Percentiles rank a stretch among this genome's conserved stretches.
Conservation (phyloP, 163 green algal species). For the Chlamydomonas reinhardtii region DNA sequence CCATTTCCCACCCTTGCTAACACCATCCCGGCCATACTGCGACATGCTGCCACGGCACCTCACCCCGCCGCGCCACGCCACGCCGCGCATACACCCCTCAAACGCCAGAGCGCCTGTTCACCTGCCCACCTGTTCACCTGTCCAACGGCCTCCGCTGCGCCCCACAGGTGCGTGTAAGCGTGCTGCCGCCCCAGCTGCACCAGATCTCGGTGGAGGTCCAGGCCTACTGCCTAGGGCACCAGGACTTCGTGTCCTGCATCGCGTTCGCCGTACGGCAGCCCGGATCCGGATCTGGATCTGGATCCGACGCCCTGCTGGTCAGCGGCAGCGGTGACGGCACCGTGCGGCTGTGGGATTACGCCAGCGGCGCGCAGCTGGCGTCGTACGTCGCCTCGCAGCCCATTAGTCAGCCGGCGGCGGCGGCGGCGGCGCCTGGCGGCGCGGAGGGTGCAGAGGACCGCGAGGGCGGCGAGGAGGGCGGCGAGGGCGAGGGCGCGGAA, state of each 20-base stretch:
- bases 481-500: slow-evolving; percentile 12
- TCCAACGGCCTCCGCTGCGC: no score
- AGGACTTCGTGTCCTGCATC: slow-evolving; percentile 67
- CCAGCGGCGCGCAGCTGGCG: slow-evolving; percentile 61
- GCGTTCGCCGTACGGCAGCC: slow-evolving; percentile 41
- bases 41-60: no score
- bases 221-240: slow-evolving; percentile 82
- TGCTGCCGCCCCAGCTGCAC: slow-evolving; percentile 63
- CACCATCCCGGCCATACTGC: no score
- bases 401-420: neutral
- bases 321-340: slow-evolving; percentile 78
- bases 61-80: no score
- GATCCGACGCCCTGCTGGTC: slow-evolving; percentile 53
- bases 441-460: slow-evolving; percentile 9
- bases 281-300: neutral
- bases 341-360: slow-evolving; percentile 71
- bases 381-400: slow-evolving; percentile 56
- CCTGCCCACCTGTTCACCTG: no score
- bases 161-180: slow-evolving; percentile 59
- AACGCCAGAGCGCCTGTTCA: no score
- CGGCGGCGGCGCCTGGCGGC: neutral
- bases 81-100: no score
- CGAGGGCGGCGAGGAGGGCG: slow-evolving; percentile 1
- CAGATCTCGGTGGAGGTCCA: slow-evolving; percentile 78
- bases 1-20: no score